These are phyloP conservation scores for Ceratocystis smalleyi DNA, from an alignment of 2,329 filamentous ascomycete genomes.

Conservation along the genomic window DNA sequence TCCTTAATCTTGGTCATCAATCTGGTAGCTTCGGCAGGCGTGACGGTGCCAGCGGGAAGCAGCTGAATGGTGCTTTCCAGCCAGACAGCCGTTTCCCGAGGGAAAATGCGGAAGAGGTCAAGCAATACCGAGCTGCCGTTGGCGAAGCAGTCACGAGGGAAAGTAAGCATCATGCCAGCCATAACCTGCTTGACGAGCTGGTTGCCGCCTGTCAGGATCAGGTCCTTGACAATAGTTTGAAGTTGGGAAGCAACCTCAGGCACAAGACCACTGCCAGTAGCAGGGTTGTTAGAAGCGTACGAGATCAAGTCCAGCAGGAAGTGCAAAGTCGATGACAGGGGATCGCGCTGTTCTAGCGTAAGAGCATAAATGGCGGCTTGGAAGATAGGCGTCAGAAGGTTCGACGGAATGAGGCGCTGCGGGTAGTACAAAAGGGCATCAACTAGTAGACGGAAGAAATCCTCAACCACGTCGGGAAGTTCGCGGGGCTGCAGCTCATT, in stretches of 20 bases:
- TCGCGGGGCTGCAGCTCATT: conserved; percentile 63
- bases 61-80: conserved; percentile 69
- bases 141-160: conserved; percentile 86
- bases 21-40: conserved; percentile 61
- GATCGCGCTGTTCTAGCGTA: conserved; percentile 78
- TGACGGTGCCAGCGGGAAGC: conserved; percentile 69
- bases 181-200: conserved; percentile 73
- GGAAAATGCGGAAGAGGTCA: conserved; percentile 73
- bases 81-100: conserved; percentile 65
- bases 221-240: conserved; percentile 53
- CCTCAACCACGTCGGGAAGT: conserved; percentile 74
- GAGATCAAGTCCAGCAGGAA: conserved; percentile 83
- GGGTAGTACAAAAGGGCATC: conserved; percentile 92
- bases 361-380: conserved; percentile 76
- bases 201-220: conserved; percentile 57
- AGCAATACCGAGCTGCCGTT: conserved; percentile 89
- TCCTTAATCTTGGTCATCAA: conserved; percentile 69
- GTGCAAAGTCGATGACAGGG: conserved; percentile 78
- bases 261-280: conserved; percentile 41
- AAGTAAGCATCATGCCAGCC: conserved; percentile 98
- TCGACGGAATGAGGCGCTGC: conserved; percentile 62
- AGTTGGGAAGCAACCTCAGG: conserved; percentile 52
- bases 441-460: conserved; percentile 85
- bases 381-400: conserved; percentile 67
- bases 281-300: conserved; percentile 66